Evolutionary conservation across 2,329 filamentous ascomycete species (phyloP), one percentile per base, ranked within the genome.

Genomic region (Nannizziopsis arthrosporioides): DNA sequence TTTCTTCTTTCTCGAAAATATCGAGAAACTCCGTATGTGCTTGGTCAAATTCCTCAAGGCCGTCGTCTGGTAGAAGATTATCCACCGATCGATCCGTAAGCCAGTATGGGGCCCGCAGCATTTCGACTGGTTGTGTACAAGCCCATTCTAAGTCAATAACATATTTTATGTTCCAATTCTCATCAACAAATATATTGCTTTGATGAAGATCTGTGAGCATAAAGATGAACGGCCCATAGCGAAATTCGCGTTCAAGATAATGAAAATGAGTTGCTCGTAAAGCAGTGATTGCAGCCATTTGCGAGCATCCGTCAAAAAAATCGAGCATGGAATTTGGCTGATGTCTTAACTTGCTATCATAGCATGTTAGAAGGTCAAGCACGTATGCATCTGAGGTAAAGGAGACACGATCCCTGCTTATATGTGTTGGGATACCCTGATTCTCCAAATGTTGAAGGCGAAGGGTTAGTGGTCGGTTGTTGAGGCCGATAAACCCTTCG

Each of bases 141-240:
- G 59, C 56, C 59, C 59, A 67, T 51, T 68, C 63, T 3, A 65
- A 56, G 43, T 67, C 63, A 49, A 67, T 58, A 9, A 67, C 42
- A 40, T 44, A 53, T 30, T 54, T 61, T 31, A 67, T 53, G 40
- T 63, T 58, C 61, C 62, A 66, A 35, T 64, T 44, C 11, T 58
- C 43, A 47, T 68, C 63, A 3, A 67, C 62, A 43, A 67, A 60
- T 11, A 67, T 63, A 47, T 56, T 56, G 36, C 49, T 53, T n/a
- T 47, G 31, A 46, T 53, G 46, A 4, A 56, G 50, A 47, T 70
- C 65, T 17, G 62, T 67, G 19, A 69, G 55, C 1, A 38, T 53
- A 42, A 60, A 54, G 37, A 61, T 49, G 50, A 65, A 68, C 0
- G 61, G 63, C 1, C 65, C 64, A 12, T 35, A 35, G n/a, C 37